Percentiles rank a stretch among this genome's conserved stretches.
These are phyloP conservation scores for Termitomyces sp. DNA, from an alignment of 768 basidiomycete genomes.

Conservation along the genomic window DNA sequence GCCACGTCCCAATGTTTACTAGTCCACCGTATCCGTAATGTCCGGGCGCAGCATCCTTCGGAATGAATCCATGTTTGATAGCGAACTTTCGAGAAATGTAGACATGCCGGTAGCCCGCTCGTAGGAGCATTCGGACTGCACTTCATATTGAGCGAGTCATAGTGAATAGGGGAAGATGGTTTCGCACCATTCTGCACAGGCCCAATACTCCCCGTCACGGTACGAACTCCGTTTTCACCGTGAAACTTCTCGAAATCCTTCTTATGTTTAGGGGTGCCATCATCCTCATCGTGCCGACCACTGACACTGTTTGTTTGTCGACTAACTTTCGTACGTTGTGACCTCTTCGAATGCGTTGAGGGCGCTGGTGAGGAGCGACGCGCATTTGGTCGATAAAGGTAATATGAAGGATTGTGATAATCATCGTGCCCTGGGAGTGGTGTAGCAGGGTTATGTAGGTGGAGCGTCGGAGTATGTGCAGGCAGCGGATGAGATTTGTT, in stretches of 20 bases:
- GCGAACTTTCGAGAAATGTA: slow-evolving; percentile 97
- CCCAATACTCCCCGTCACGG: slow-evolving; percentile 86
- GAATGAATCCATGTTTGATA: slow-evolving; percentile 80
- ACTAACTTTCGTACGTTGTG: slow-evolving; percentile 32
- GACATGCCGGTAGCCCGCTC: slow-evolving; percentile 86
- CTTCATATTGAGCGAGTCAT: neutral
- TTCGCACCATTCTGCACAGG: slow-evolving; percentile 78
- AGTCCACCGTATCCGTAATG: slow-evolving; percentile 92
- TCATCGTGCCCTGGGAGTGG: slow-evolving; percentile 56
- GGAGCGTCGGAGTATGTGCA: slow-evolving; percentile 42
- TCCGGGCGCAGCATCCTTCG: slow-evolving; percentile 80
- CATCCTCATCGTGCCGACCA: slow-evolving; percentile 27
- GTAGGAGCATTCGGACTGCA: slow-evolving; percentile 88
- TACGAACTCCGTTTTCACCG: slow-evolving; percentile 87
- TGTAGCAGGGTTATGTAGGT: slow-evolving; percentile 55
- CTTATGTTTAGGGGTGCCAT: slow-evolving; percentile 57
- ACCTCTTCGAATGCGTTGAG: slow-evolving; percentile 33
- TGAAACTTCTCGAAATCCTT: slow-evolving; percentile 84
- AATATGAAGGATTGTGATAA: slow-evolving; percentile 69
- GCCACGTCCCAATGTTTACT: slow-evolving; percentile 81
- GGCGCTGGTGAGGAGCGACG: slow-evolving; percentile 28
- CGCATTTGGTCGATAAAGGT: slow-evolving; percentile 46
- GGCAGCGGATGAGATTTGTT: slow-evolving; percentile 19
- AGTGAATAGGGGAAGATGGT: neutral
- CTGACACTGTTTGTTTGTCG: slow-evolving; percentile 21